Evolutionary conservation across 345 rosid genomes (phyloP).

Genomic region (Boechera retrofracta): DNA sequence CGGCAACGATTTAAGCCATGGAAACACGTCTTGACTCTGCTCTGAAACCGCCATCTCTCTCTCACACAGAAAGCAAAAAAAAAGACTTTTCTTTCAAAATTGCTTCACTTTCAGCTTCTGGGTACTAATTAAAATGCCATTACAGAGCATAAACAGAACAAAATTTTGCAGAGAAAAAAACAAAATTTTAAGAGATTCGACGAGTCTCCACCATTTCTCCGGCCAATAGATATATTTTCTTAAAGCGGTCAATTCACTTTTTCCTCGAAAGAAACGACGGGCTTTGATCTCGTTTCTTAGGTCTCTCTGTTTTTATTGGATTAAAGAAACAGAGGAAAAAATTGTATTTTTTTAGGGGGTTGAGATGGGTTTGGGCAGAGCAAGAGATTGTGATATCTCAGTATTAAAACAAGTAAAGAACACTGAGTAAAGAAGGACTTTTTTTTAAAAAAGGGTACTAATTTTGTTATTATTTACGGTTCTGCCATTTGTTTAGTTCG

Average conservation of each 20-base stretch:
- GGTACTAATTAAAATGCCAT: constrained; percentile 46
- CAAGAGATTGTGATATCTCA: constrained; percentile 42
- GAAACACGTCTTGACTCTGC: constrained; percentile 65
- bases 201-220: constrained; percentile 27
- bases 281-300: constrained; percentile 41
- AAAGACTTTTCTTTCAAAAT: not conserved
- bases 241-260: constrained; percentile 28
- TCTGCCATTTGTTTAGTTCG: constrained; percentile 22
- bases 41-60: constrained; percentile 61
- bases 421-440: constrained; percentile 17
- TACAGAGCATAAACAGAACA: constrained; percentile 49
- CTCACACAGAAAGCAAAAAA: not conserved
- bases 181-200: constrained; percentile 38
- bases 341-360: constrained; percentile 32
- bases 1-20: constrained; percentile 92
- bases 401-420: constrained; percentile 22
- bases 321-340: constrained; percentile 47
- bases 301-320: constrained; percentile 40
- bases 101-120: constrained; percentile 10
- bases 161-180: not conserved
- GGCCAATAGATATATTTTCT: constrained; percentile 33
- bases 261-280: constrained; percentile 43
- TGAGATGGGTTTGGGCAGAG: constrained; percentile 51
- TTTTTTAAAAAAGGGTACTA: constrained; percentile 20
- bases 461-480: constrained; percentile 18